Percentiles rank a stretch among this genome's conserved stretches.
Evolutionary conservation across 192 early-diverging fungal species (phyloP).

Genomic region (Chytriomyces sp.): DNA sequence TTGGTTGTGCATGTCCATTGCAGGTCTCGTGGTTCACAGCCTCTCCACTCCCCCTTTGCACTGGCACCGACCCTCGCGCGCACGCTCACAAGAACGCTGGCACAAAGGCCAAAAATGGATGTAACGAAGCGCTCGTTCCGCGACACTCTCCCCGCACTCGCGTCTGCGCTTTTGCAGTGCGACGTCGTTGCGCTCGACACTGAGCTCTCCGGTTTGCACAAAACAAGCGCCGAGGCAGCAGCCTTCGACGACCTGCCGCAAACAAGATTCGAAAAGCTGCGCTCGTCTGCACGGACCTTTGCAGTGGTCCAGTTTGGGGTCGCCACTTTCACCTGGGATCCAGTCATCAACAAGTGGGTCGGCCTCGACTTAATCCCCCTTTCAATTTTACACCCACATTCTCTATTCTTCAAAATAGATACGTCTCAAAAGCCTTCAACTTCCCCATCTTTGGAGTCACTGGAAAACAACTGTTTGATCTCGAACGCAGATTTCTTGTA

Average conservation of each 20-base stretch:
- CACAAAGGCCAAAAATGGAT: no score
- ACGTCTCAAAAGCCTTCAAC: conserved; percentile 82
- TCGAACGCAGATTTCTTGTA: conserved; percentile 56
- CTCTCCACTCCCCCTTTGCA: background rate
- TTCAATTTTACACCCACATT: no score
- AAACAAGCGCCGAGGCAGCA: background rate
- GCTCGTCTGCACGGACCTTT: conserved; percentile 51
- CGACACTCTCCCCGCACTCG: conserved; percentile 55
- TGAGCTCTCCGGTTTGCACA: conserved; percentile 72
- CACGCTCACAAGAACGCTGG: no score
- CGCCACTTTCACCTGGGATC: conserved; percentile 76
- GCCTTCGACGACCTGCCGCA: background rate
- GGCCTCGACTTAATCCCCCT: no score
- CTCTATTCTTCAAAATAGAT: no score
- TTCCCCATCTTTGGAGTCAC: conserved; percentile 81
- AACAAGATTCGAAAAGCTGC: conserved; percentile 58
- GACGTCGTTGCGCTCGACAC: conserved; percentile 82
- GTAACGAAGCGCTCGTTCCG: conserved; percentile 67
- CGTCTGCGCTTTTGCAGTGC: conserved; percentile 62
- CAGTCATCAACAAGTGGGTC: conserved; percentile 17
- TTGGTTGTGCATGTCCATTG: no score
- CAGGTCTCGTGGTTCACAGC: no score
- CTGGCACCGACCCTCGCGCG: background rate
- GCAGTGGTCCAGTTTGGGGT: conserved; percentile 81
- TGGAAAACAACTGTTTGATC: conserved; percentile 45